Base-by-base conservation (phyloP, 345 rosid genomes). In the Iberis pinnata region DNA sequence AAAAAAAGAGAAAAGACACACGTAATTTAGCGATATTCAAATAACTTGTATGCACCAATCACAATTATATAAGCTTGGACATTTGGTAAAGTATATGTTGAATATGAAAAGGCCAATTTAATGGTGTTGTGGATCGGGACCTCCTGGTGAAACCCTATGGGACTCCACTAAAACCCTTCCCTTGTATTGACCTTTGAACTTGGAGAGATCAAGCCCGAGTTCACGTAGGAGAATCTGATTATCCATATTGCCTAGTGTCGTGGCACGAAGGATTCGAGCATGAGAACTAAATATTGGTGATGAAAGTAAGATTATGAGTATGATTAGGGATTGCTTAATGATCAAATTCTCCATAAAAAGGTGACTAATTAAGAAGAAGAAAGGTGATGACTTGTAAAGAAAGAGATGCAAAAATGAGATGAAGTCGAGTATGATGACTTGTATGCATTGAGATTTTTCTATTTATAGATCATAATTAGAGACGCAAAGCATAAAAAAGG, bases 121-220 rank as follows among this genome's bases (percentile, higher is more conserved):
- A 48, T 67, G 71, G 20, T 67, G 71, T 53, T 59, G 71, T 2
- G 71, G 71, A 33, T 67, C 66, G 2, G 71, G 71, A n/a, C 71
- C 71, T 60, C 71, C 71, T 4, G 66, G 66, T 45, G 71, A 67
- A 53, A 67, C 66, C 45, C 71, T 60, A 4, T 67, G 65, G 12
- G 71, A 53, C n/a, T 53, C 67, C 9, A 67, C 50, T 33, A 67
- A 33, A 39, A 53, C n/a, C n/a, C n/a, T 16, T 17, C 71, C 24
- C 14, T 60, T 57, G 32, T 46, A 40, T 20, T 45, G 12, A 22
- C 61, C 61, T 39, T 67, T 60, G 49, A 53, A 60, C 15, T 53
- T 67, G 18, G 71, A 67, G 49, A 67, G 51, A 47, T 67, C 71
- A 8, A 67, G 40, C 12, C 67, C 67, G 7, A 67, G 66, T 32